Percentiles rank a stretch among this genome's conserved stretches.
Evolutionary conservation across 768 basidiomycete species (phyloP).

Genomic region (Cyclocybe aegerita): DNA sequence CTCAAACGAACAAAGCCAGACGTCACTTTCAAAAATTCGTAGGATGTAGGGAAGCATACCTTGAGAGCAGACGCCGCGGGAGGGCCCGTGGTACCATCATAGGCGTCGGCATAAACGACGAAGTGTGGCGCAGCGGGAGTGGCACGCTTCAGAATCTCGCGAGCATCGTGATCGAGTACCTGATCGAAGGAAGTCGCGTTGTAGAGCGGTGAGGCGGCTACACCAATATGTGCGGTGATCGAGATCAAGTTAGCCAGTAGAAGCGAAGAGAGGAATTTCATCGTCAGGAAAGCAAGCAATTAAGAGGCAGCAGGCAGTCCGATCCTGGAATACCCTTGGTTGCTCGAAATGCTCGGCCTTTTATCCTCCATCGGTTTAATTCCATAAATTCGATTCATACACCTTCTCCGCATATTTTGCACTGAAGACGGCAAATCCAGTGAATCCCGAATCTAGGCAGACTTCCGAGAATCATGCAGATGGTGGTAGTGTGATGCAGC

Average conservation of each 20-base stretch:
- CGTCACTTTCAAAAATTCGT: not conserved
- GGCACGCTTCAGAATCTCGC: conserved; percentile 33
- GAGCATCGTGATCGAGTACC: conserved; percentile 26
- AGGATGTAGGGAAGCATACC: conserved; percentile 24
- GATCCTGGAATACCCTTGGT: not conserved
- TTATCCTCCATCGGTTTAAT: conserved; percentile 3
- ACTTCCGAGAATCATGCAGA: conserved; percentile 16
- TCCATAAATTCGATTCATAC: not conserved
- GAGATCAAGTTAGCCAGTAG: conserved; percentile 2
- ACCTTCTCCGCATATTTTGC: conserved; percentile 2
- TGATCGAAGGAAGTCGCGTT: conserved; percentile 18
- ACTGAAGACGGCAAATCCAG: conserved; percentile 7
- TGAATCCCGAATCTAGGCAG: conserved; percentile 11
- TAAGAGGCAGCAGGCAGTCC: not conserved
- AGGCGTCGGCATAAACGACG: conserved; percentile 42
- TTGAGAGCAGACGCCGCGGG: conserved; percentile 44
- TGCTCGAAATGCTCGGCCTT: conserved; percentile 1
- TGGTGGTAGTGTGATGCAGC: conserved; percentile 8
- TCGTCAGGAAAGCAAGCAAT: not conserved
- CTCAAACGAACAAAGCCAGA: conserved; percentile 22
- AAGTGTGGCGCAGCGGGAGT: conserved; percentile 52
- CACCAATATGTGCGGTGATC: conserved; percentile 1
- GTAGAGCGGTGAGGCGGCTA: conserved; percentile 9
- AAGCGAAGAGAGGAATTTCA: conserved; percentile 7
- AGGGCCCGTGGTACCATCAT: conserved; percentile 45